Evolutionary conservation across 2,329 filamentous ascomycete genomes (phyloP), one percentile per base, ranked within the genome.

Genomic region (Emergomyces africanus): DNA sequence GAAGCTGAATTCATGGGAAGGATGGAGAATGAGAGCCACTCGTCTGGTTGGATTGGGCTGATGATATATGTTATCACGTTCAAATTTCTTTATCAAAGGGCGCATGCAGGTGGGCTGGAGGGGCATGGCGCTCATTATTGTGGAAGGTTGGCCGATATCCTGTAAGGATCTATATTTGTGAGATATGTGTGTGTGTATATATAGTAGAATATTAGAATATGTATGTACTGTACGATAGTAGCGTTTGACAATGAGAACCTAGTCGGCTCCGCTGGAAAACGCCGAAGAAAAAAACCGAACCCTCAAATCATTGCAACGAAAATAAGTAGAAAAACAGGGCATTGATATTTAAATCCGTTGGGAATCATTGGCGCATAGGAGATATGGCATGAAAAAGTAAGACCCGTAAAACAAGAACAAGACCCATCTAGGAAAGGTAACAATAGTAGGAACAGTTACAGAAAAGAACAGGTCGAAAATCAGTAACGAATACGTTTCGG

Each of bases 1-100:
- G 6, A 86, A 86, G 73, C 61, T 86, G 69, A 86, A 86, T 69
- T 81, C 72, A 59, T 81, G 76, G 71, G 83, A 86, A 66, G 83
- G 82, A 3, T 77, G 79, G 62, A 80, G 78, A 69, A 81, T 83
- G 78, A 76, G 83, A 63, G 74, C 78, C 48, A 71, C 71, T 62
- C 73, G 68, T 57, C 75, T 78, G 59, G 68, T 76, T 62, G 79
- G 80, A 1, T 69, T 79, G 35, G 80, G 59, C 65, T 59, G 15
- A 23, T 23, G 54, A 20, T 46, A 39, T 37, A 6, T 25, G 30
- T n/a, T 39, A 23, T 54, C 14, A 20, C 20, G 3, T 39, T 54
- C 30, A 30, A 30, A 3, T 23, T 9, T 23, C 10, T 14, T 23
- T 37, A 25, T 30, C 12, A 54, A 39, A 23, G 14, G 35, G 33